Base-by-base conservation (phyloP, 1,284 basidiomycete genomes). In the Heterobasidion parviporum region DNA sequence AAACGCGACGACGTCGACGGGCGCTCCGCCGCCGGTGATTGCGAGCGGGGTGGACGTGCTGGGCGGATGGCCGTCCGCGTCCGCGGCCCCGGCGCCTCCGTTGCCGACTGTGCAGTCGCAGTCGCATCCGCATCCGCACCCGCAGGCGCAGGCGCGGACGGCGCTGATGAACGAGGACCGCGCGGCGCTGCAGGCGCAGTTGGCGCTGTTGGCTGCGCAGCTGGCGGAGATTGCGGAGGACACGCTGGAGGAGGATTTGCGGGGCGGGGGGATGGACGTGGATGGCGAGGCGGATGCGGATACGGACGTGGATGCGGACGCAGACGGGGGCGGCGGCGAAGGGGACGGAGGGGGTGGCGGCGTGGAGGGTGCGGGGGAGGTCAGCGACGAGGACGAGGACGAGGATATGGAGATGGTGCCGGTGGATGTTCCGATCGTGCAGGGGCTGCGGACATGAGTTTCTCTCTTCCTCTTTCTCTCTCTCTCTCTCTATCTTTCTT, bases 171-270 rank as follows among this genome's bases (percentile, higher is more conserved):
- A 68, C 54, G 70, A 75, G 55, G 74, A 79, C 55, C 75, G 85
- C 14, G 82, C 83, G 16, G 77, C 80, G 52, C 65, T 87, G 54
- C 83, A 85, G 61, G 82, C 81, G 1, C 82, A 82, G 59, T 72
- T 87, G 45, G 82, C 79, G 5, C 71, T 85, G 32, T 65, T 87
- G 34, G 82, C 84, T 1, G 80, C 80, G 3, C 85, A 87, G 62
- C 66, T 87, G 10, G 76, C 75, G 15, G 84, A 83, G 64, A 72
- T 85, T 47, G 78, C 75, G 32, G 74, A 79, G 34, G 46, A 69
- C 10, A 67, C 66, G 34, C 63, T 63, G 20, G 73, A 69, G 2
- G 71, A 71, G 16, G 68, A 65, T 35, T 61, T 64, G 45, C 67
- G 67, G 26, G 64, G 60, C 8, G 56, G 56, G 6, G 10, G 34